Conservation (phyloP, 2,329 filamentous ascomycete species). For the Elsinoe necatrix region DNA sequence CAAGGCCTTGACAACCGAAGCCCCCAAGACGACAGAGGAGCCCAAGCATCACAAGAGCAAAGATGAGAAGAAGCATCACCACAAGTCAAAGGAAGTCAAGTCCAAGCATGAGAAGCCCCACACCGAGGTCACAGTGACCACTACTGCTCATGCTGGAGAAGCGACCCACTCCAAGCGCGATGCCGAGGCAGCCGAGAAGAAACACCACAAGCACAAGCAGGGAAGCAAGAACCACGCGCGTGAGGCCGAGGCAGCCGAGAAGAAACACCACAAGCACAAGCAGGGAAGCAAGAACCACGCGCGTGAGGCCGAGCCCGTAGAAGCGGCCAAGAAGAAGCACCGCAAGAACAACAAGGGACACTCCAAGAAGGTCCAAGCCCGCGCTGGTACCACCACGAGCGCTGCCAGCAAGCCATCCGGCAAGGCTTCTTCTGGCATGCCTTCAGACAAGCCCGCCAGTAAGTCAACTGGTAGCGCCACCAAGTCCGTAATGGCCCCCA, state of each 20-base stretch:
- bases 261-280: slow-evolving; percentile 6
- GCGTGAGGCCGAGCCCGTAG: slow-evolving; percentile 31
- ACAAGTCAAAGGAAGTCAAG: slow-evolving; percentile 2
- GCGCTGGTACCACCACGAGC: background rate
- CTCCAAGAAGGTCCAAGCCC: background rate
- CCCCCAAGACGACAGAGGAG: background rate
- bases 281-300: slow-evolving; percentile 2
- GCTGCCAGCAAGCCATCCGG: background rate
- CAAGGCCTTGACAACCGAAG: background rate
- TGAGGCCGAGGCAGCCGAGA: background rate
- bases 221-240: background rate
- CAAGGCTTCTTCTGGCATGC: background rate
- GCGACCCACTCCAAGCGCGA: background rate
- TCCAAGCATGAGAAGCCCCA: background rate
- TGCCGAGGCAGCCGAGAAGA: slow-evolving; percentile 5
- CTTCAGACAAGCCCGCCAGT: background rate
- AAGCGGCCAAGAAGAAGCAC: background rate
- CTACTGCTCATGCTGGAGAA: background rate
- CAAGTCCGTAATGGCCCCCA: background rate
- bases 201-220: slow-evolving; percentile 4
- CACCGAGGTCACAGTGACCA: slow-evolving; percentile 2
- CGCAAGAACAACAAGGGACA: slow-evolving; percentile 1
- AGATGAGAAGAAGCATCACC: slow-evolving; percentile 2
- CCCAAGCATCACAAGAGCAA: slow-evolving; percentile 2
- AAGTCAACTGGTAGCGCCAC: background rate